A percentile compares a stretch with the other conserved stretches of the same genome.
These are phyloP conservation scores for Phytophthora tentaculata DNA, from an alignment of 352 stramenopile genomes.

Conservation along the genomic window DNA sequence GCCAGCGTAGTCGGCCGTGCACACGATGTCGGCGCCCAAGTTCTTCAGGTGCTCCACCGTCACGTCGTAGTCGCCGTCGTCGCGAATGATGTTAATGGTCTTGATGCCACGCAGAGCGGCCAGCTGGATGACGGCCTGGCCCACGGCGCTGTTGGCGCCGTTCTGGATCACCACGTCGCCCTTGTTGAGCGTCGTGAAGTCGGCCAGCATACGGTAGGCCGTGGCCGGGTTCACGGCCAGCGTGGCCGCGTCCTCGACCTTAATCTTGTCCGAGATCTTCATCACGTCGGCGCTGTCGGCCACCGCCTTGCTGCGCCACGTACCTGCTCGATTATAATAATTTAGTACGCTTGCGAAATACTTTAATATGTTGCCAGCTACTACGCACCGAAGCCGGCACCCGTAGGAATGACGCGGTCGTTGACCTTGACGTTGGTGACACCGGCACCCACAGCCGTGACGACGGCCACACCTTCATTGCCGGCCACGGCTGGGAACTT, in stretches of 20 bases:
- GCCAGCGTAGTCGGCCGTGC: constrained; percentile 73
- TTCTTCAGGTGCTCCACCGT: constrained; percentile 82
- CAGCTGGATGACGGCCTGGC: constrained; percentile 89
- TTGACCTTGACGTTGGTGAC: constrained; percentile 88
- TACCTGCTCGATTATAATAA: constrained; percentile 37
- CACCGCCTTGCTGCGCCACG: constrained; percentile 79
- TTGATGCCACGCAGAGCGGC: constrained; percentile 87
- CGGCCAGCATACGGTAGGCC: constrained; percentile 84
- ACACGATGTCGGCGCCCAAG: constrained; percentile 80
- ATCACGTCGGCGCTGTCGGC: constrained; percentile 66
- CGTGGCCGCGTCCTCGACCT: constrained; percentile 83
- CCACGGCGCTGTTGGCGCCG: constrained; percentile 87
- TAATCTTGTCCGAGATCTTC: constrained; percentile 86
- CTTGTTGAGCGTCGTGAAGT: constrained; percentile 79
- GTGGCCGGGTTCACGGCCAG: constrained; percentile 86
- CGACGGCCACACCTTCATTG: constrained; percentile 87
- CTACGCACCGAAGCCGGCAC: constrained; percentile 60
- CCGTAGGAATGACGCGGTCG: constrained; percentile 84
- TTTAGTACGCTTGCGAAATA: constrained; percentile 6
- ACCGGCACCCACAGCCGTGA: constrained; percentile 81
- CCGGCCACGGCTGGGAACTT: constrained; percentile 81
- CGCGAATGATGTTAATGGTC: constrained; percentile 91
- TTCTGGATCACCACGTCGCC: constrained; percentile 93
- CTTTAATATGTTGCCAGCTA: background rate
- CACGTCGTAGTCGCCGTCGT: constrained; percentile 82